Conservation (phyloP, 2,329 filamentous ascomycete genomes). For the Zasmidium angulare region DNA sequence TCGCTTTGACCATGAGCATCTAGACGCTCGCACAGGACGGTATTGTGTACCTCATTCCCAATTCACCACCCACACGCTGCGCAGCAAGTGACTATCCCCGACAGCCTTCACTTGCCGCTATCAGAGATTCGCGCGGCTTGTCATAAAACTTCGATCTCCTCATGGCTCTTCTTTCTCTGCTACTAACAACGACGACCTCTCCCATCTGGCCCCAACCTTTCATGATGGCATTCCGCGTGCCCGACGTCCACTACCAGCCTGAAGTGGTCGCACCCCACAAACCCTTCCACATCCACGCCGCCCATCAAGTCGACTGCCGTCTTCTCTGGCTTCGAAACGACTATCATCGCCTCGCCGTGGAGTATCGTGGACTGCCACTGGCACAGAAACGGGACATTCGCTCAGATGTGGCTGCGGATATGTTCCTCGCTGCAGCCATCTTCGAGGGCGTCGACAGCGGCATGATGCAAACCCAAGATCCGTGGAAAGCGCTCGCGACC, state of each 20-base stretch:
- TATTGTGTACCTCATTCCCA: too few relatives aligned
- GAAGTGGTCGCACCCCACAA: not conserved
- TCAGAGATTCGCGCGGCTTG: too few relatives aligned
- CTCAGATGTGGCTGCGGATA: not conserved
- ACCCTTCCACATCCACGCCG: not conserved
- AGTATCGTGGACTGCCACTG: not conserved
- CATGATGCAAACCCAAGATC: not conserved
- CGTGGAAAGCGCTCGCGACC: not conserved
- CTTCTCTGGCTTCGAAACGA: not conserved
- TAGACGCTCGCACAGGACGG: too few relatives aligned
- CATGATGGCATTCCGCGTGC: not conserved
- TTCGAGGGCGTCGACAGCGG: not conserved
- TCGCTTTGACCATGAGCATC: too few relatives aligned
- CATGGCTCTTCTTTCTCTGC: too few relatives aligned
- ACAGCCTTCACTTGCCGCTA: too few relatives aligned
- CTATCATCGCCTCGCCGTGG: not conserved
- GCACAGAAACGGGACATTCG: not conserved
- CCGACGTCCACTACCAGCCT: not conserved
- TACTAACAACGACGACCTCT: too few relatives aligned
- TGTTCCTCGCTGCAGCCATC: not conserved
- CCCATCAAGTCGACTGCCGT: not conserved
- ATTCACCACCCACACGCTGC: too few relatives aligned
- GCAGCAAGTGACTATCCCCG: too few relatives aligned
- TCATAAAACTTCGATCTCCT: too few relatives aligned
- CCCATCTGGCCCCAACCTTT: too few relatives aligned